Evolutionary conservation across 305 asterid genomes (phyloP), one percentile per base, ranked within the genome.

Genomic region (Fraxinus velutina): DNA sequence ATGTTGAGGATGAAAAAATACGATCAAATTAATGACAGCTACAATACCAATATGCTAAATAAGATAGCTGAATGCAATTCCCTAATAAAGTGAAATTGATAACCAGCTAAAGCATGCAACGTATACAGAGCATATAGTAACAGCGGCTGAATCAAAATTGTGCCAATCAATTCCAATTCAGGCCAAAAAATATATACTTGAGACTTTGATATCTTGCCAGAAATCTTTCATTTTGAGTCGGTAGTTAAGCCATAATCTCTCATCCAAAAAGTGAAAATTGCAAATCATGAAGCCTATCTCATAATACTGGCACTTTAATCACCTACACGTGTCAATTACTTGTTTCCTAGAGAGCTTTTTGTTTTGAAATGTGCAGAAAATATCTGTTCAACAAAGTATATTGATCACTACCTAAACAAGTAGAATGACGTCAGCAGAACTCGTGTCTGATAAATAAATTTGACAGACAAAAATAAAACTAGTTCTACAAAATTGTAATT

Each of bases 61-160:
- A 64, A 64, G 7, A 22, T 64, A 15, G 73, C 73, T 9, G 17
- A 64, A 64, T 64, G n/a, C n/a, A 64, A 24, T 24, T 64, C 73
- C 73, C 32, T 10, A 24, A 22, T 22, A 62, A 22, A 24, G 13
- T 64, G 72, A 64, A 64, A 64, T 64, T 64, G 73, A 64, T 24
- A 24, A 64, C 73, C 73, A 64, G 75, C 74, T 68, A 30, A 68
- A 68, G 75, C 75, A 68, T 5, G 37, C 39, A 4, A 19, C 9
- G 33, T 13, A 12, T 29, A 29, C 5, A 4, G 39, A 68, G 39
- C 74, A 68, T 68, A 29, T 68, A 29, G 3, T 30, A 68, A 34
- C 75, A 27, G 75, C 75, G 30, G 37, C 75, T 30, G 39, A 68
- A 68, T 68, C 75, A 29, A 68, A 68, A 68, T 64, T 64, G 34